These are phyloP conservation scores for Amesomyces nigricolor DNA, from an alignment of 2,329 filamentous ascomycete genomes.

Conservation along the genomic window DNA sequence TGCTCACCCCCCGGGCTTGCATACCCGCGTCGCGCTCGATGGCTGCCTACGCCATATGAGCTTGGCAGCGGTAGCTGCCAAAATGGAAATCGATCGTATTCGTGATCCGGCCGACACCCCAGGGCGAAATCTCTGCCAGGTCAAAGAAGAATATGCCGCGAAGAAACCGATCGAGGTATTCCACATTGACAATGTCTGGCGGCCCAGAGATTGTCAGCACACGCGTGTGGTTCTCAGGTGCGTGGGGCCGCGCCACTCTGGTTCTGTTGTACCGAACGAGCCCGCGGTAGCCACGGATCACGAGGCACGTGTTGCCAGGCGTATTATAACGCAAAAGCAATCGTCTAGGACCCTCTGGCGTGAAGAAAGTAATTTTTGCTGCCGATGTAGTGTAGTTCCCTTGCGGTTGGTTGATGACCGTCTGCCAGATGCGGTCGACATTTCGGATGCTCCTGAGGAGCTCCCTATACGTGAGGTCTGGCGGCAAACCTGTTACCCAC, in stretches of 20 bases:
- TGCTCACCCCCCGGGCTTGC: background rate
- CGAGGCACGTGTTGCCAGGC: background rate
- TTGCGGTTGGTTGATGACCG: background rate
- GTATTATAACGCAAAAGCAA: background rate
- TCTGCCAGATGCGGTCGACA: background rate
- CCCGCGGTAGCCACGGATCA: background rate
- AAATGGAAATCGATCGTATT: background rate
- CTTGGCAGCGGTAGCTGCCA: slow-evolving; percentile 5
- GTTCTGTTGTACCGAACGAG: background rate
- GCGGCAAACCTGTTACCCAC: background rate
- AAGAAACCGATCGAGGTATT: background rate
- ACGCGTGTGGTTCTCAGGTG: background rate
- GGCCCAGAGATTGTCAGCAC: background rate
- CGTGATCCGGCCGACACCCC: background rate
- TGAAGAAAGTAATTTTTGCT: slow-evolving; percentile 6
- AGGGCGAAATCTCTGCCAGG: background rate
- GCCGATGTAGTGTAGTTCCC: background rate
- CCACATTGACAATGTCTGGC: background rate
- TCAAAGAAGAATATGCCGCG: background rate
- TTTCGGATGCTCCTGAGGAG: background rate
- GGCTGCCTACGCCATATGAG: background rate
- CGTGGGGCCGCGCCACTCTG: background rate
- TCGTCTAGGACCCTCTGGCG: background rate
- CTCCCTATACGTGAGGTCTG: background rate
- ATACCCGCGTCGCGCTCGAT: background rate